A percentile compares a stretch with the other conserved stretches of the same genome.
Conservation (phyloP, 2,329 filamentous ascomycete species). For the Shiraia sp. region DNA sequence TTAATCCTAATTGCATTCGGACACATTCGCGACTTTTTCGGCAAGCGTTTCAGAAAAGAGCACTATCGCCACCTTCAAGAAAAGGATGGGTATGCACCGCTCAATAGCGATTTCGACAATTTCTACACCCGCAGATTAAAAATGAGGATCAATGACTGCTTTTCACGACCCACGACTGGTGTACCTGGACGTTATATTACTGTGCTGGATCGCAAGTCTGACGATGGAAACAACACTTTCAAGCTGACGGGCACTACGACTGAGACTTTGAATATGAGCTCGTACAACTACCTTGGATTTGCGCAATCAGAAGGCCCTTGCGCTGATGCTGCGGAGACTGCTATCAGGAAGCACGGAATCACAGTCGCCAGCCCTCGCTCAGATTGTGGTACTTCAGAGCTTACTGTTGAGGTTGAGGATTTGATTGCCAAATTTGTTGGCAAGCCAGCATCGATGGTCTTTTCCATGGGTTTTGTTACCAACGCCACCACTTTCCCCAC, state of each 20-base stretch:
- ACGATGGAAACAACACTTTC: slow-evolving; percentile 91
- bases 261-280: slow-evolving; percentile 97
- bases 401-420: slow-evolving; percentile 86
- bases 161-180: slow-evolving; percentile 87
- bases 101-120: slow-evolving; percentile 98
- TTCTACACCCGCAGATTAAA: slow-evolving; percentile 95
- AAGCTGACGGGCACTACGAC: slow-evolving; percentile 86
- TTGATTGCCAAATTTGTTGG: slow-evolving; percentile 89
- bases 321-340: slow-evolving; percentile 87
- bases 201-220: slow-evolving; percentile 84
- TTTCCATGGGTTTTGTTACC: slow-evolving; percentile 98
- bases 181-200: slow-evolving; percentile 95
- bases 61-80: slow-evolving; percentile 84
- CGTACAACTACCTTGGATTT: slow-evolving; percentile 98
- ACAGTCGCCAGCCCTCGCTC: slow-evolving; percentile 78
- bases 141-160: slow-evolving; percentile 94
- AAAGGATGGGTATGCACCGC: slow-evolving; percentile 85
- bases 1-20: slow-evolving; percentile 93
- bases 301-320: slow-evolving; percentile 97
- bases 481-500: slow-evolving; percentile 93
- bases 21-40: slow-evolving; percentile 95
- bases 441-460: slow-evolving; percentile 93
- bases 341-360: slow-evolving; percentile 82
- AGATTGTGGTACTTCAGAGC: slow-evolving; percentile 84
- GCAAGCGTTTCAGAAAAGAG: slow-evolving; percentile 87